Evolutionary conservation across 176 grass and related monocot species (phyloP).

Genomic region (Oryza glaberrima): DNA sequence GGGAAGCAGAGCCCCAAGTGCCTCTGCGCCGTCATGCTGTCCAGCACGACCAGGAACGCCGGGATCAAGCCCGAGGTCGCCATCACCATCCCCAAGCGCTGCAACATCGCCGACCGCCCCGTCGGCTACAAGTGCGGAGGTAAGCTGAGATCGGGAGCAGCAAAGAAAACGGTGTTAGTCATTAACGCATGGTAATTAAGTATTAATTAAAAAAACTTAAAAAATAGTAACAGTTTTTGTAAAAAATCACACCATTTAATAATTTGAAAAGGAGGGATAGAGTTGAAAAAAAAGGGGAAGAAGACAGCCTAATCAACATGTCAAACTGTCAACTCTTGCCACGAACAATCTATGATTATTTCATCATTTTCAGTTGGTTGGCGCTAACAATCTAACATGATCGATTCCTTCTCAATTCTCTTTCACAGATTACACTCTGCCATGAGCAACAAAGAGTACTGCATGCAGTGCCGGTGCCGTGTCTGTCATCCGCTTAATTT

Average conservation of each 20-base stretch:
- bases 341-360: too few relatives aligned
- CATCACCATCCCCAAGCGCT: slow-evolving; percentile 80
- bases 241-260: too few relatives aligned
- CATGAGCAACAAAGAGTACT: slow-evolving; percentile 30
- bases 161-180: too few relatives aligned
- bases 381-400: too few relatives aligned
- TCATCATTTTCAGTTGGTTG: background rate
- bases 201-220: too few relatives aligned
- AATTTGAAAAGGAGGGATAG: too few relatives aligned
- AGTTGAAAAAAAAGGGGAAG: too few relatives aligned
- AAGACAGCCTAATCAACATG: too few relatives aligned
- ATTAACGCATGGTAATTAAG: too few relatives aligned
- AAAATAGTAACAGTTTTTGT: too few relatives aligned
- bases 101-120: slow-evolving; percentile 62
- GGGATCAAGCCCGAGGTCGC: slow-evolving; percentile 68
- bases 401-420: background rate
- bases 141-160: background rate
- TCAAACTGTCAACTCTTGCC: background rate
- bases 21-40: slow-evolving; percentile 78
- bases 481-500: background rate
- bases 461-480: background rate
- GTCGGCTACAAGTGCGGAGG: slow-evolving; percentile 79
- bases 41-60: slow-evolving; percentile 51
- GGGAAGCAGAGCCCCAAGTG: slow-evolving; percentile 68
- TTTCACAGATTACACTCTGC: slow-evolving; percentile 48